Conservation (phyloP, 306 rosid species). For the Prunus mongolica region DNA sequence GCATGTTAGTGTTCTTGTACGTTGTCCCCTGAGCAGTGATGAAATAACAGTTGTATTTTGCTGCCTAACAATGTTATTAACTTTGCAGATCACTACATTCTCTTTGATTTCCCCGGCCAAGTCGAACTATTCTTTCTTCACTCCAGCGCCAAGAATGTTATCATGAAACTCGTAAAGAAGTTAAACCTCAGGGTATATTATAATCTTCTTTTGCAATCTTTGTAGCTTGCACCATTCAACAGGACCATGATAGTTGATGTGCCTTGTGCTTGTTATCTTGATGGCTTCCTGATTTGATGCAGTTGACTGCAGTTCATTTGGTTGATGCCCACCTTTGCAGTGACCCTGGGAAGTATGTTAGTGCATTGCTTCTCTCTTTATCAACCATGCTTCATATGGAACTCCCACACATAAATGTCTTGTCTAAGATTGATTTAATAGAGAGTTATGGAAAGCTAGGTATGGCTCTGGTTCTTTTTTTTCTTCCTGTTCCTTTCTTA, state of each 20-base stretch:
- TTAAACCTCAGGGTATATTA: slow-evolving; percentile 68
- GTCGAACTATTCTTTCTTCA: slow-evolving; percentile 89
- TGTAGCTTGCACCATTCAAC: slow-evolving; percentile 8
- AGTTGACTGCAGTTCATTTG: slow-evolving; percentile 92
- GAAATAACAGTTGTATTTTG: slow-evolving; percentile 1
- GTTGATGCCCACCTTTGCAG: slow-evolving; percentile 95
- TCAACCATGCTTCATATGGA: slow-evolving; percentile 92
- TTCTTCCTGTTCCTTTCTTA: not conserved
- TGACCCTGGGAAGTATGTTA: slow-evolving; percentile 91
- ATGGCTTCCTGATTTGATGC: slow-evolving; percentile 44
- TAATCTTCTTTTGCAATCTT: slow-evolving; percentile 15
- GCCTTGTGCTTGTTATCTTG: slow-evolving; percentile 20
- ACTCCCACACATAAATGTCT: slow-evolving; percentile 81
- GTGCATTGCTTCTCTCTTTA: slow-evolving; percentile 82
- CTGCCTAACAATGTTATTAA: slow-evolving; percentile 21
- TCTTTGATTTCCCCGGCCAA: slow-evolving; percentile 98
- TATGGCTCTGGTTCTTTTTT: slow-evolving; percentile 21
- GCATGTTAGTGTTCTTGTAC: not conserved
- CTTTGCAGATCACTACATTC: slow-evolving; percentile 87
- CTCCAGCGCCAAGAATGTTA: slow-evolving; percentile 74
- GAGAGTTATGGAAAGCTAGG: slow-evolving; percentile 93
- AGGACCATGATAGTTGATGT: not conserved
- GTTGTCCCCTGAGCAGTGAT: not conserved
- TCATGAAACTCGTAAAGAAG: slow-evolving; percentile 70
- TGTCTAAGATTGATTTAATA: slow-evolving; percentile 90